phyloP scores from a whole-genome alignment of 345 rosid species.

The Lumnitzera littorea region DNA sequence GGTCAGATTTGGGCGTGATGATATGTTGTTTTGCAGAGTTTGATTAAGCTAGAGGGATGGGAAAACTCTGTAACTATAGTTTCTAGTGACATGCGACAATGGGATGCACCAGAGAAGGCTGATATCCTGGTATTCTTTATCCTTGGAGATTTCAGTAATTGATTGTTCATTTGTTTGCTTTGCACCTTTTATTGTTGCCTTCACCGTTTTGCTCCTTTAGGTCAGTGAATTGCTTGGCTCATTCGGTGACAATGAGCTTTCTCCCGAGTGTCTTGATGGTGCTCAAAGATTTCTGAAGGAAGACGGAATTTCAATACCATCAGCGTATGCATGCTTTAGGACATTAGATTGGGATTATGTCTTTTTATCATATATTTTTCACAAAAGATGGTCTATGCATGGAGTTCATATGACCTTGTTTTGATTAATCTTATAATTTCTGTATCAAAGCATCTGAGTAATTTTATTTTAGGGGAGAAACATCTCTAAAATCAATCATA shows the following conservation, averaged over 20 bases:
- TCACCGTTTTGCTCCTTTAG: conserved; percentile 31
- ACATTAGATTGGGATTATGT: background rate
- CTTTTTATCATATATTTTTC: background rate
- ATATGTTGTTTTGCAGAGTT: conserved; percentile 43
- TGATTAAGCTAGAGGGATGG: conserved; percentile 94
- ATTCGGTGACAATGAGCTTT: conserved; percentile 97
- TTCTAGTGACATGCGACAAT: conserved; percentile 91
- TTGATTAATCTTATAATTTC: background rate
- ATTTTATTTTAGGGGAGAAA: too few relatives aligned
- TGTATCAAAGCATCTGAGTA: too few relatives aligned
- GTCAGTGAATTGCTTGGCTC: conserved; percentile 95
- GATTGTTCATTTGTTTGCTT: background rate
- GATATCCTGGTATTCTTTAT: conserved; percentile 66
- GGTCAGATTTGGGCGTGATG: conserved; percentile 3
- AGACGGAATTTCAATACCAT: conserved; percentile 96
- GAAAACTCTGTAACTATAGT: conserved; percentile 73
- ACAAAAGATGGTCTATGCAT: background rate
- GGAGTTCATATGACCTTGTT: background rate
- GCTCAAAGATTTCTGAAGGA: conserved; percentile 90
- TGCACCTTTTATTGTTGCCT: too few relatives aligned
- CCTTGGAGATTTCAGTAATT: background rate
- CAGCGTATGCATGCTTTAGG: conserved; percentile 52
- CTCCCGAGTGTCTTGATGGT: conserved; percentile 99
- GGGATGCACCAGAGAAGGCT: conserved; percentile 95
- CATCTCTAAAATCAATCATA: too few relatives aligned